Percentiles rank a stretch among this genome's conserved stretches.
Evolutionary conservation across 331 rosid species (phyloP).

Genomic region (Quercus lobata): DNA sequence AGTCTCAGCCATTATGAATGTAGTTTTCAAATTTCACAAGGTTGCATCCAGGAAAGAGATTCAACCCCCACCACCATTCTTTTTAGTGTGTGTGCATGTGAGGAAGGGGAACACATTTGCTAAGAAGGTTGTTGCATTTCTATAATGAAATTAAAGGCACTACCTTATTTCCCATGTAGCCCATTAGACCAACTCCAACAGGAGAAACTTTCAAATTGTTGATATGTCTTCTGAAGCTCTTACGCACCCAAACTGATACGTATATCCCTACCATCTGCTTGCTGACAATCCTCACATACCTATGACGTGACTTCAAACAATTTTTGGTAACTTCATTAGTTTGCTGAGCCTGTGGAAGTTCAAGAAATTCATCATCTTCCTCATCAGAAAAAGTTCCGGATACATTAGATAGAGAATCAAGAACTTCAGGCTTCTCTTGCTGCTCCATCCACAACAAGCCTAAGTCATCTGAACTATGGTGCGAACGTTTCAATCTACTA

Average conservation of each 20-base stretch:
- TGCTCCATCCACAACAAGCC: slow-evolving; percentile 41
- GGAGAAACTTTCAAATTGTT: slow-evolving; percentile 85
- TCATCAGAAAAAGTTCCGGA: slow-evolving; percentile 40
- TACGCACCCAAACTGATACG: slow-evolving; percentile 90
- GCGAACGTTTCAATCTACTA: slow-evolving; percentile 46
- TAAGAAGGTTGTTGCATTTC: neutral
- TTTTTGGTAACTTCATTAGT: slow-evolving; percentile 9
- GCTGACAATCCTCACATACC: slow-evolving; percentile 76
- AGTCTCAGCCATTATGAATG: neutral
- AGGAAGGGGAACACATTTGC: neutral
- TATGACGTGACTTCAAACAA: slow-evolving; percentile 29
- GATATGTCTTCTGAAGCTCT: slow-evolving; percentile 79
- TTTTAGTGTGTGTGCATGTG: neutral
- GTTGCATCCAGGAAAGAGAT: neutral
- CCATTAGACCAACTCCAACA: slow-evolving; percentile 97
- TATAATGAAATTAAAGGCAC: slow-evolving; percentile 1
- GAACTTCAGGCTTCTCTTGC: slow-evolving; percentile 37
- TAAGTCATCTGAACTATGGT: slow-evolving; percentile 65
- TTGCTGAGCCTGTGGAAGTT: slow-evolving; percentile 30
- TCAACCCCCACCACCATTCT: neutral
- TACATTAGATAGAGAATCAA: slow-evolving; percentile 46
- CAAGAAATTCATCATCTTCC: slow-evolving; percentile 51
- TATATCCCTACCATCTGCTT: slow-evolving; percentile 99
- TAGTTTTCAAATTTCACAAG: neutral
- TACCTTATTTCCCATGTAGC: slow-evolving; percentile 99